phyloP scores from a whole-genome alignment of 1,284 basidiomycete species.

The Leccinum huronense region DNA sequence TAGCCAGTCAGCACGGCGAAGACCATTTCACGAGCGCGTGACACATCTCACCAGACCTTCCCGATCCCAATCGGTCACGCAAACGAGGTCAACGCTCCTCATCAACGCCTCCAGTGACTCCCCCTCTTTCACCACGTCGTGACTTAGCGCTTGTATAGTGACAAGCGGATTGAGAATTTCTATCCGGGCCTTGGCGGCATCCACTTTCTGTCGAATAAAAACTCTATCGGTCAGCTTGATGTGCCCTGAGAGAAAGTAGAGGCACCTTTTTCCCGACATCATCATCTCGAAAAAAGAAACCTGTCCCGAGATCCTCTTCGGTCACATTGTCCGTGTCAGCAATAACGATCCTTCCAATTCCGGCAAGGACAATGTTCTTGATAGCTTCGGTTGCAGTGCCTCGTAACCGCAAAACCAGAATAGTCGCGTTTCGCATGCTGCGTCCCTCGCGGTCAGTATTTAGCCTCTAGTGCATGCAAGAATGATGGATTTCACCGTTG shows the following conservation, averaged over 20 bases:
- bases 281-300: constrained; percentile 92
- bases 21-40: constrained; percentile 2
- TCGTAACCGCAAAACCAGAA: constrained; percentile 79
- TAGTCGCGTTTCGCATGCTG: constrained; percentile 93
- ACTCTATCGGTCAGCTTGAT: constrained; percentile 36
- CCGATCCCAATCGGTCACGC: constrained; percentile 74
- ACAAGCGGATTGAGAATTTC: constrained; percentile 93
- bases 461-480: neutral
- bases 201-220: constrained; percentile 62
- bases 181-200: constrained; percentile 81
- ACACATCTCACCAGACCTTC: constrained; percentile 62
- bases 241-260: constrained; percentile 34
- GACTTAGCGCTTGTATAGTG: constrained; percentile 64
- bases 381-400: constrained; percentile 94
- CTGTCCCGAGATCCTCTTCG: constrained; percentile 84
- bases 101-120: constrained; percentile 61
- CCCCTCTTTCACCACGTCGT: constrained; percentile 48
- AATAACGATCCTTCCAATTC: constrained; percentile 71
- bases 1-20: constrained; percentile 18
- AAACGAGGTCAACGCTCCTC: constrained; percentile 73
- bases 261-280: constrained; percentile 86
- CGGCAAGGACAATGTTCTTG: constrained; percentile 88
- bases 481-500: constrained; percentile 61
- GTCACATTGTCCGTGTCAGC: constrained; percentile 61
- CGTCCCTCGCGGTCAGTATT: constrained; percentile 9